Conservation (phyloP, 2,329 filamentous ascomycete genomes). For the Scedosporium minutisporum region DNA sequence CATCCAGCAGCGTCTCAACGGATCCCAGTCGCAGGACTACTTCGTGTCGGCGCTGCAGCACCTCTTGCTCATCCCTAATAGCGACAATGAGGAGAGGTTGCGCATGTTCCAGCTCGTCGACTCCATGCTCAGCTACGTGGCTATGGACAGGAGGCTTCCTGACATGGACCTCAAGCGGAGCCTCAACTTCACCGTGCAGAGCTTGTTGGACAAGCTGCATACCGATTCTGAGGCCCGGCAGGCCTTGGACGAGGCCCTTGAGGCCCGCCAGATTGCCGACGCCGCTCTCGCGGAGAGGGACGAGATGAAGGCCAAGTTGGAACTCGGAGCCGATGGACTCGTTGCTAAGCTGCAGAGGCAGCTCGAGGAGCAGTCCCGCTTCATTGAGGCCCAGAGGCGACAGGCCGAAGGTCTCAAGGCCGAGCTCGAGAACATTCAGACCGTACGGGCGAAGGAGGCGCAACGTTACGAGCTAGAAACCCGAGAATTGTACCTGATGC, state of each 20-base stretch:
- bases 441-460: constrained; percentile 77
- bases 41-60: constrained; percentile 94
- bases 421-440: constrained; percentile 78
- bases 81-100: constrained; percentile 81
- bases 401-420: constrained; percentile 83
- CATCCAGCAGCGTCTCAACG: constrained; percentile 74
- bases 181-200: constrained; percentile 95
- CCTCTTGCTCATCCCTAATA: constrained; percentile 82
- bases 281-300: constrained; percentile 93
- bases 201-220: constrained; percentile 85
- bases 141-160: constrained; percentile 90
- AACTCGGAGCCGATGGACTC: constrained; percentile 84
- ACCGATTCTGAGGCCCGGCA: constrained; percentile 92
- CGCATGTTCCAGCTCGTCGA: constrained; percentile 97
- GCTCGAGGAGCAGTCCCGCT: constrained; percentile 80
- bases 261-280: constrained; percentile 86
- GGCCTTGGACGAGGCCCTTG: constrained; percentile 81
- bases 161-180: constrained; percentile 98
- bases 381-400: constrained; percentile 80
- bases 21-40: constrained; percentile 84
- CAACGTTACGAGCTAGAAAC: constrained; percentile 95
- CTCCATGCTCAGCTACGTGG: constrained; percentile 97
- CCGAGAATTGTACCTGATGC: constrained; percentile 93
- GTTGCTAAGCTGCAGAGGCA: constrained; percentile 90
- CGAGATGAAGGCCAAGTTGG: constrained; percentile 81